Percentiles rank a stretch among this genome's conserved stretches.
Conservation (phyloP, 139 green algal species). For the Chlorella sp. region DNA sequence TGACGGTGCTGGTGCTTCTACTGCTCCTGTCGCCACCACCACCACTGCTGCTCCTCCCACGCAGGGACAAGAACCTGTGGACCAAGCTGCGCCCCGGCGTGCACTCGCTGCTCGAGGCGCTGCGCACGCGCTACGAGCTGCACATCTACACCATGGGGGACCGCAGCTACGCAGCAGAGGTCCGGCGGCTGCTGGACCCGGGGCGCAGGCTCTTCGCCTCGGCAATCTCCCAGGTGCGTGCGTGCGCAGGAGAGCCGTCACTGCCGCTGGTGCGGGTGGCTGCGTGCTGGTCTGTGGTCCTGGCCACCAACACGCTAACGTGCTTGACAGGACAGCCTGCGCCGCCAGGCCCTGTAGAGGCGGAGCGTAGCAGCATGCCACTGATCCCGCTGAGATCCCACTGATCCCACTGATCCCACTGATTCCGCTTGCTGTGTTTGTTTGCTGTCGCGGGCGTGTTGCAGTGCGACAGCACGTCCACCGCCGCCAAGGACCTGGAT, state of each 20-base stretch:
- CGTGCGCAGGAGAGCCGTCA: too few relatives aligned
- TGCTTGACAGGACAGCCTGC: not conserved
- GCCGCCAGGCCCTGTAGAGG: not conserved
- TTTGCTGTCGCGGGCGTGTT: not conserved
- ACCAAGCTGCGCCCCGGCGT: constrained; percentile 85
- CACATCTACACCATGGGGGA: constrained; percentile 97
- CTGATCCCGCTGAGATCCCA: not conserved
- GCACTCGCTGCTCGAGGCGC: constrained; percentile 30
- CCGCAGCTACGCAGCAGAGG: constrained; percentile 1
- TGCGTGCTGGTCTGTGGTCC: constrained; percentile 60
- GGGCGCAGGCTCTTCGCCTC: not conserved
- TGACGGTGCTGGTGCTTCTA: not conserved
- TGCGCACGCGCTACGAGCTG: constrained; percentile 69
- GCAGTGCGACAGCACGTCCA: constrained; percentile 43
- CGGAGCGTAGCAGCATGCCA: not conserved
- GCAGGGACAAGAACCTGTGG: constrained; percentile 72
- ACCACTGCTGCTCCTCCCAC: not conserved
- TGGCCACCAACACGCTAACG: not conserved
- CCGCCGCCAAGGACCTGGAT: constrained; percentile 75
- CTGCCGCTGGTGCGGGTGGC: too few relatives aligned
- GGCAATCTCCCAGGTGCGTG: not conserved
- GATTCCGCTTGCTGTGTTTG: not conserved
- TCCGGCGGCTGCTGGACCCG: not conserved
- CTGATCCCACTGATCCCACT: not conserved
- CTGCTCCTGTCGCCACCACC: too few relatives aligned